phyloP scores from a whole-genome alignment of 2,329 filamentous ascomycete species.

The Fusarium marasasianum region DNA sequence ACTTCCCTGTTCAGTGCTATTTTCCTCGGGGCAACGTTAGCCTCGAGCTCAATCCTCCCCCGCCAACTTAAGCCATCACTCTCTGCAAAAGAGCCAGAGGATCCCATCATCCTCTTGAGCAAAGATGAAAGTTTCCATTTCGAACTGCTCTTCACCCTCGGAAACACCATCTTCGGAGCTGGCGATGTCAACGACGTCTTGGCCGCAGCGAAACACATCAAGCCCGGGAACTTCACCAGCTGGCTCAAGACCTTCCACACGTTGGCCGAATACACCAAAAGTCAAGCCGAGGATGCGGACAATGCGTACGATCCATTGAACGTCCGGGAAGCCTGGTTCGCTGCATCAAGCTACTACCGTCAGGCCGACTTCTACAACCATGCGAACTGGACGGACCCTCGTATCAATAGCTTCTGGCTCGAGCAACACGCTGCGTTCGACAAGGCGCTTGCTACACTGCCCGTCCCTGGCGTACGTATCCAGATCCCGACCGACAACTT shows the following conservation, averaged over 20 bases:
- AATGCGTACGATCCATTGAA: neutral
- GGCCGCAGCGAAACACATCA: neutral
- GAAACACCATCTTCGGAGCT: neutral
- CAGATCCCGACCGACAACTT: neutral
- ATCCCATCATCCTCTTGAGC: neutral
- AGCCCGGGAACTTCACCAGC: neutral
- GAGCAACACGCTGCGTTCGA: neutral
- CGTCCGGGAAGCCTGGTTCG: neutral
- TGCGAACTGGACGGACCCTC: neutral
- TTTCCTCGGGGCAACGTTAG: neutral
- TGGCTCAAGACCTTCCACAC: neutral
- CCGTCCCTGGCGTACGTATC: neutral
- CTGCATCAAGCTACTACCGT: neutral
- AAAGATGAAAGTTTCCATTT: neutral
- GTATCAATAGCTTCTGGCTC: neutral
- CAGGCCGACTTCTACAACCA: neutral
- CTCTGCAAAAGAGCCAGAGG: accelerated
- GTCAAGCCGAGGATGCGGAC: accelerated
- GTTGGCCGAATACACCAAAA: neutral
- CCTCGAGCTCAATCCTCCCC: neutral
- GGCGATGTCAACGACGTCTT: neutral
- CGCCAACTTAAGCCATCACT: accelerated
- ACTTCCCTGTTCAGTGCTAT: neutral
- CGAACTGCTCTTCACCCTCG: neutral
- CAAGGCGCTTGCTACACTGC: neutral